A percentile compares a stretch with the other conserved stretches of the same genome.
Evolutionary conservation across 192 early-diverging fungal species (phyloP).

Genomic region (Mortierella alpina): DNA sequence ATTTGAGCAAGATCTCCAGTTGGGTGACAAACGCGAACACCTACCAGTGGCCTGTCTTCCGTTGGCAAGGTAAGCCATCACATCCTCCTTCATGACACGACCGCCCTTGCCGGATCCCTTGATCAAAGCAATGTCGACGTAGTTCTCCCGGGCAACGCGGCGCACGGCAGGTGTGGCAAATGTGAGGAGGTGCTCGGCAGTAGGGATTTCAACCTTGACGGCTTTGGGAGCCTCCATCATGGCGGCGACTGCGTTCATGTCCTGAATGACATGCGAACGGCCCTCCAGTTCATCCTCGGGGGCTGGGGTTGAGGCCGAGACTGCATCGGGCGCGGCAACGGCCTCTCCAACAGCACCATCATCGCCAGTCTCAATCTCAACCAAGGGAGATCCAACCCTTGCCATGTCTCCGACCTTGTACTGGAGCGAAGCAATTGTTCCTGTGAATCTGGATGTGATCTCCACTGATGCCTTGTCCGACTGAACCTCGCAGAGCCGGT

Average conservation of each 20-base stretch:
- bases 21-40: too few relatives aligned
- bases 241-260: constrained; percentile 46
- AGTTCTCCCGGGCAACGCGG: constrained; percentile 82
- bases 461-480: constrained; percentile 99
- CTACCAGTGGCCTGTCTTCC: constrained; percentile 39
- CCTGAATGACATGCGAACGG: constrained; percentile 41
- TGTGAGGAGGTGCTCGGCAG: constrained; percentile 46
- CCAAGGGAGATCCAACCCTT: constrained; percentile 88
- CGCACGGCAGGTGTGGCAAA: constrained; percentile 93
- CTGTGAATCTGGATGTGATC: constrained; percentile 96
- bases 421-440: constrained; percentile 82
- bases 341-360: constrained; percentile 35
- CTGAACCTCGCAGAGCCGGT: constrained; percentile 96
- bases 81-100: constrained; percentile 93
- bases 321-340: constrained; percentile 16
- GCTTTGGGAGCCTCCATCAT: constrained; percentile 37
- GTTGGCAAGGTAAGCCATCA: constrained; percentile 68
- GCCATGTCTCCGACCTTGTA: constrained; percentile 91
- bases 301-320: constrained; percentile 8
- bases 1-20: not conserved
- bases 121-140: constrained; percentile 79
- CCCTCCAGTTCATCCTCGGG: constrained; percentile 30
- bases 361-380: constrained; percentile 81
- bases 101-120: constrained; percentile 86
- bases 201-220: constrained; percentile 13